Base-by-base conservation (phyloP, 1,284 basidiomycete species). In the Kwoniella shivajii region DNA sequence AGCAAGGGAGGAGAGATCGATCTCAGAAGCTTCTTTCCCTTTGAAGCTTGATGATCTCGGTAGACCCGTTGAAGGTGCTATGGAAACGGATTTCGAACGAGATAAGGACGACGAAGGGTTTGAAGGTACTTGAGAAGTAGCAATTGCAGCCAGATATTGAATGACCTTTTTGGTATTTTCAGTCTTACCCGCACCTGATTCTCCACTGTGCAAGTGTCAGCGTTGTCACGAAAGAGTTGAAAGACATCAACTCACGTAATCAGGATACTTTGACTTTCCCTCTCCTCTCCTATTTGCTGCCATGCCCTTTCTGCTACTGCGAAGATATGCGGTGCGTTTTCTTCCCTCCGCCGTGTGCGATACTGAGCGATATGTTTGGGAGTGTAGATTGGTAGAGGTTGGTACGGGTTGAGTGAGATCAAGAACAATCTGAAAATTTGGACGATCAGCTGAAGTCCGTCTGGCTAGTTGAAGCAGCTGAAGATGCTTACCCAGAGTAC, bases 81-180 rank as follows among this genome's bases (percentile, higher is more conserved):
- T 66, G 0, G 69, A 66, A 3, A 62, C 33, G 2, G 69, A 68
- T 22, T 64, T 61, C 0, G 55, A 50, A 2, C 64, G 60, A 5
- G 57, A 45, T 4, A 66, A 46, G 10, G 61, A 55, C 69, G 69
- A 72, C 80, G 67, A 59, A 41, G 66, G 56, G 36, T 66, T 50
- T 80, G 85, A 14, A 82, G 83, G 6, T 83, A 83, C 53, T 83
- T 85, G 30, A 78, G 85, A 79, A 1, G 82, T 87, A 3, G 96
- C 96, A 64, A 98, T 97, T 10, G 96, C 92, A 0, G 96, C 95
- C 31, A 99, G 87, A 78, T 99, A 99, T 76, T 99, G 96, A 57
- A 99, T 99, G 70, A 99, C 95, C 74, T 98, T 98, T 84, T 99
- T 99, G 14, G 96, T 99, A 79, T 95, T 99, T 76, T 99, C 96